These are phyloP conservation scores for Raphanus sativus DNA, from an alignment of 345 rosid genomes.

Conservation along the genomic window DNA sequence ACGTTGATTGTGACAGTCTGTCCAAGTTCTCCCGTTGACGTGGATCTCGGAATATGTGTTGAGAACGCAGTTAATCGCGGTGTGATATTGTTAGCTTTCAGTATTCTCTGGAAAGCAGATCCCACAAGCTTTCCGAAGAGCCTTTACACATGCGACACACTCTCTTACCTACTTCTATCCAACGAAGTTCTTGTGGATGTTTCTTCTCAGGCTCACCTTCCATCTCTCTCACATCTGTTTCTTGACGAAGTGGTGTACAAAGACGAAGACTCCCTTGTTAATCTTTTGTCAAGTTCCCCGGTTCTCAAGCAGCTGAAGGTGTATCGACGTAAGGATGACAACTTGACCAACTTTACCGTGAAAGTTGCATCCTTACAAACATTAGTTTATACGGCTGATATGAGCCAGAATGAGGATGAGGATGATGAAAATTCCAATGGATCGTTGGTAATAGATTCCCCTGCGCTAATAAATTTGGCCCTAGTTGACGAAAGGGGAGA, in stretches of 20 bases:
- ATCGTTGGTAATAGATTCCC: not conserved
- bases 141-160: no score
- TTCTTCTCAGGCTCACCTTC: not conserved
- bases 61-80: not conserved
- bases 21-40: not conserved
- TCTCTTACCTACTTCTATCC: not conserved
- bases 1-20: not conserved
- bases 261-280: not conserved
- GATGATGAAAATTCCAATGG: not conserved
- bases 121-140: not conserved
- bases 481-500: not conserved
- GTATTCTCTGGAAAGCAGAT: not conserved
- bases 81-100: not conserved
- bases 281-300: not conserved
- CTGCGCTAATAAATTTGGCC: not conserved
- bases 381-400: not conserved
- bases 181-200: not conserved
- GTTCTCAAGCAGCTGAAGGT: not conserved
- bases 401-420: not conserved
- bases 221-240: not conserved
- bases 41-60: not conserved
- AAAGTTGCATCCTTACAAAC: not conserved
- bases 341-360: not conserved
- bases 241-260: not conserved
- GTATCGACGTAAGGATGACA: not conserved